Percentiles rank a stretch among this genome's conserved stretches.
These are phyloP conservation scores for Suhomyces wounanorum DNA, from an alignment of 1,139 yeast species.

Conservation along the genomic window DNA sequence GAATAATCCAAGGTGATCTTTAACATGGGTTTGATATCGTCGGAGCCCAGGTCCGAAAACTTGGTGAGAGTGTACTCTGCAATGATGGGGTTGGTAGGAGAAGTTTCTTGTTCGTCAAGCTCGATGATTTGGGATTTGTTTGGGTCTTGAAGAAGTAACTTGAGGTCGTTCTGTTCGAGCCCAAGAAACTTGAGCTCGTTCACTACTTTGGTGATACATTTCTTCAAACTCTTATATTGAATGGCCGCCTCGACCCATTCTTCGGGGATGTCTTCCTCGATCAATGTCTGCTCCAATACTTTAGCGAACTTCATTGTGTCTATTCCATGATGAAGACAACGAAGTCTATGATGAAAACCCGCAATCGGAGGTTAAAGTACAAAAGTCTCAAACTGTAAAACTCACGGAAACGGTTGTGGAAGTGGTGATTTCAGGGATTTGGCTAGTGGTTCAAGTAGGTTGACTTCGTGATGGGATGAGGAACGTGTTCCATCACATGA, in stretches of 20 bases:
- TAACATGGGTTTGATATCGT: constrained; percentile 37
- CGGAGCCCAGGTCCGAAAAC: constrained; percentile 18
- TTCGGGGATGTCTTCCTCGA: constrained; percentile 62
- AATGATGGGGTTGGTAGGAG: constrained; percentile 41
- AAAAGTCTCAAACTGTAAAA: too few species aligned
- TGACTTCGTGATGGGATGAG: neutral
- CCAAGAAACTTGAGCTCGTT: constrained; percentile 58
- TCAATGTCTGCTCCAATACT: constrained; percentile 61
- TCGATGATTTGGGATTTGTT: constrained; percentile 32
- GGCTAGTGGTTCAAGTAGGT: neutral
- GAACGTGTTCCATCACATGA: constrained; percentile 1
- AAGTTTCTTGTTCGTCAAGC: constrained; percentile 34
- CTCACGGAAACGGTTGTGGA: too few species aligned
- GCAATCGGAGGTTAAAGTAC: too few species aligned
- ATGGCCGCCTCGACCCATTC: constrained; percentile 73
- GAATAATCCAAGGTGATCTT: constrained; percentile 42
- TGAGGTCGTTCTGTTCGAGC: constrained; percentile 50
- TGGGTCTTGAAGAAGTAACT: constrained; percentile 40
- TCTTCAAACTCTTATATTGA: constrained; percentile 69
- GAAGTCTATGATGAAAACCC: neutral
- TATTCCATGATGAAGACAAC: neutral
- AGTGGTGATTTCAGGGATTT: neutral
- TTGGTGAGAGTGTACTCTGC: constrained; percentile 47
- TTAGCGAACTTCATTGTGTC: constrained; percentile 70
- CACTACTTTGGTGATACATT: constrained; percentile 63